Evolutionary conservation across 2,329 filamentous ascomycete genomes (phyloP).

Genomic region (Fusarium sp.): DNA sequence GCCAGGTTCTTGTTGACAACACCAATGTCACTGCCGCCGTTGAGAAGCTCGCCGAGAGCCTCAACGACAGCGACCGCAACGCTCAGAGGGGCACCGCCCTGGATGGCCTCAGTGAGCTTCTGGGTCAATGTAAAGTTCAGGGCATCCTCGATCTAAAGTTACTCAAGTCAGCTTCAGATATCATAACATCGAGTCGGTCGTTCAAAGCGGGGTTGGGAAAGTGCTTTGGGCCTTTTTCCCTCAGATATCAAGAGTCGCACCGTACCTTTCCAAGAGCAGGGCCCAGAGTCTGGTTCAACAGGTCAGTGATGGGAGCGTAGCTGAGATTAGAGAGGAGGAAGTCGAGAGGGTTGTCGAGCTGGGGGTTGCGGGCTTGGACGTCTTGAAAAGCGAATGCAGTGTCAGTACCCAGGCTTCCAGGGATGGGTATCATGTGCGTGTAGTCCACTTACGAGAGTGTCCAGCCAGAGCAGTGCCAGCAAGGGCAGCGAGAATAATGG

Average conservation of each 20-base stretch:
- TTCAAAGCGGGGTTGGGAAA: not conserved
- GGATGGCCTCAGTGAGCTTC: slow-evolving; percentile 12
- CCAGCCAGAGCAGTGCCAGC: slow-evolving; percentile 15
- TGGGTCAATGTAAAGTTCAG: slow-evolving; percentile 18
- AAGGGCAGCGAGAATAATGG: slow-evolving; percentile 12
- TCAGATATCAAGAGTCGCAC: too few species aligned
- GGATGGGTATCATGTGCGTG: not conserved
- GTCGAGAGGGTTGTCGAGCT: slow-evolving; percentile 3
- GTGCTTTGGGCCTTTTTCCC: not conserved
- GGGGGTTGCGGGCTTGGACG: slow-evolving; percentile 5
- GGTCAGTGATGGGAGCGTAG: slow-evolving; percentile 11
- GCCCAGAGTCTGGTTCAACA: slow-evolving; percentile 12
- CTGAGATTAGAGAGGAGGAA: slow-evolving; percentile 16
- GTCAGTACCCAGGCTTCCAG: not conserved
- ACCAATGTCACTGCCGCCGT: slow-evolving; percentile 8
- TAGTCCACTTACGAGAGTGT: slow-evolving; percentile 6
- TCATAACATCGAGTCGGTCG: not conserved
- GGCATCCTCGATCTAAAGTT: slow-evolving; percentile 17
- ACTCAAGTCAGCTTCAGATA: not conserved
- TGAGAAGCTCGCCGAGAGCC: slow-evolving; percentile 16
- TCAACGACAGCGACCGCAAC: slow-evolving; percentile 21
- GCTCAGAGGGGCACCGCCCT: slow-evolving; percentile 11
- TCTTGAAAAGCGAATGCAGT: not conserved
- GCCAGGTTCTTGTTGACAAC: slow-evolving; percentile 14
- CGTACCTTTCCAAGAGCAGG: slow-evolving; percentile 20